Evolutionary conservation across 1,284 basidiomycete genomes (phyloP).

Genomic region (Salmacisia buchloeana): DNA sequence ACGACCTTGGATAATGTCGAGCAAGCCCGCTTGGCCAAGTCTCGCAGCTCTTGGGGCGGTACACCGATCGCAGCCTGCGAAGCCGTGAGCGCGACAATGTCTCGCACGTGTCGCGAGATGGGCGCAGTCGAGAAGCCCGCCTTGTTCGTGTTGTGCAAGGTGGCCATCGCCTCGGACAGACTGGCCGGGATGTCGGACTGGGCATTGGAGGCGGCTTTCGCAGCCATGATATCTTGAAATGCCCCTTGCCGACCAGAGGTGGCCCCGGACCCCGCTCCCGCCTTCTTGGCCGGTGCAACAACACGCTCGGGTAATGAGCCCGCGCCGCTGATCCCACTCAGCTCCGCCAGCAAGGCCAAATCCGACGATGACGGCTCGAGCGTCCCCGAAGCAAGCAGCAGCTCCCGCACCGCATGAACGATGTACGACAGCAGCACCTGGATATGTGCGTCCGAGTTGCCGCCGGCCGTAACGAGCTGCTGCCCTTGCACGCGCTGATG

Average conservation of each 20-base stretch:
- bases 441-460: not conserved
- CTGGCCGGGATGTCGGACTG: slow-evolving; percentile 2
- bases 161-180: not conserved
- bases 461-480: not conserved
- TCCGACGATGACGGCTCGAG: not conserved
- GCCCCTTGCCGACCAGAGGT: too few species aligned
- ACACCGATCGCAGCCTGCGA: slow-evolving; percentile 3
- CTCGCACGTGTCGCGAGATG: not conserved
- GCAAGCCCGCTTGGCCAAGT: slow-evolving; percentile 53
- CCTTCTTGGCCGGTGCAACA: too few species aligned
- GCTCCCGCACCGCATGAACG: not conserved
- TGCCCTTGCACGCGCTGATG: not conserved
- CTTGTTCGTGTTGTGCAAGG: slow-evolving; percentile 2
- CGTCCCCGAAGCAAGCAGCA: not conserved
- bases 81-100: slow-evolving; percentile 7
- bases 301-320: not conserved
- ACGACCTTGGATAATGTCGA: slow-evolving; percentile 54
- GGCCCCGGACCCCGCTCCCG: too few species aligned
- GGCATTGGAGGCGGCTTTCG: not conserved
- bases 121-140: not conserved
- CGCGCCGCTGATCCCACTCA: not conserved
- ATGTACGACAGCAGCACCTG: not conserved
- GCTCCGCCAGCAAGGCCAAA: not conserved
- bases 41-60: slow-evolving; percentile 39
- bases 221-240: too few species aligned